These are phyloP conservation scores for Seiridium cupressi DNA, from an alignment of 2,329 filamentous ascomycete species.

Conservation along the genomic window DNA sequence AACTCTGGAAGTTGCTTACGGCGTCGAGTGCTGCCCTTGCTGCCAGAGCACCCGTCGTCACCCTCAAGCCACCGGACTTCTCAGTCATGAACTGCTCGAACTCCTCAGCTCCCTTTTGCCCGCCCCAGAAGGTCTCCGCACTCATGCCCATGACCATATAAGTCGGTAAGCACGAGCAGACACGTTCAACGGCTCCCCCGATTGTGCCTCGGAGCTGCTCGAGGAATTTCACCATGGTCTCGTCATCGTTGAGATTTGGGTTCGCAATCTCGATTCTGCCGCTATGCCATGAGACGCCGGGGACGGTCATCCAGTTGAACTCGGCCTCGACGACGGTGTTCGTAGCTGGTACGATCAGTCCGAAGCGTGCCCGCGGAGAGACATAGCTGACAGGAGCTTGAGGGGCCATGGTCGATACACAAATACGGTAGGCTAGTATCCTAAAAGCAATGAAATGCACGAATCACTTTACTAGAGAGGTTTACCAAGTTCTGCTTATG, in stretches of 20 bases:
- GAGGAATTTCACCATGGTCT: constrained; percentile 27
- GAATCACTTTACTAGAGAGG: neutral
- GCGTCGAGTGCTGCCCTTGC: constrained; percentile 25
- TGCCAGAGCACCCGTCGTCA: constrained; percentile 29
- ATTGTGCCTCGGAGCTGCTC: constrained; percentile 25
- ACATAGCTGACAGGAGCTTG: constrained; percentile 18
- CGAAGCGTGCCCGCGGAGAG: constrained; percentile 24
- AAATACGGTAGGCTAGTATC: neutral
- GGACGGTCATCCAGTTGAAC: constrained; percentile 28
- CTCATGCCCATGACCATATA: constrained; percentile 32
- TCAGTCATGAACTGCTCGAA: constrained; percentile 28
- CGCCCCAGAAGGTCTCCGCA: constrained; percentile 31
- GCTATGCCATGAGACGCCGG: constrained; percentile 28
- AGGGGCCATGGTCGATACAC: constrained; percentile 5
- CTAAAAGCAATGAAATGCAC: neutral
- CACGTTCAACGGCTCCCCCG: constrained; percentile 23
- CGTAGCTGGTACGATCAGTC: constrained; percentile 30
- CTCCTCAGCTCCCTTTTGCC: constrained; percentile 24
- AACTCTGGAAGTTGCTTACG: neutral
- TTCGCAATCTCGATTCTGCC: constrained; percentile 28
- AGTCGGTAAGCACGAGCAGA: constrained; percentile 24
- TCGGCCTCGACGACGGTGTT: constrained; percentile 32
- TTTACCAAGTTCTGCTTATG: no score
- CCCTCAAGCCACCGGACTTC: constrained; percentile 23
- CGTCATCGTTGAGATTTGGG: constrained; percentile 24